Base-by-base conservation (phyloP, 257 asterid species). In the Primulina huaijiensis region DNA sequence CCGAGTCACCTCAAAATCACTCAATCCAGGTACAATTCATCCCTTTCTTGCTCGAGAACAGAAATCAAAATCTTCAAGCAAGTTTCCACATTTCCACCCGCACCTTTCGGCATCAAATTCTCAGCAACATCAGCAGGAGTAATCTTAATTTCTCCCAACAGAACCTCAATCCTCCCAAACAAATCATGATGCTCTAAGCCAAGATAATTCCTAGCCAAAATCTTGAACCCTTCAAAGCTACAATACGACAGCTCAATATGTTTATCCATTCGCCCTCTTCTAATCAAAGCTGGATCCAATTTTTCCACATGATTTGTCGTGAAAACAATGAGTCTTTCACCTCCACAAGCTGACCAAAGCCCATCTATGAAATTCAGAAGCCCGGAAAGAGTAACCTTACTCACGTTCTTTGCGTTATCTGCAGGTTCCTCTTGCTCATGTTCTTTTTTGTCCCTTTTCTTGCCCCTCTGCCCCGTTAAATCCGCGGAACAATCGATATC, bases 41-140 rank as follows among this genome's bases (percentile, higher is more conserved):
- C 34, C 43, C 57, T 38, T 52, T 65, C 66, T 38, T 17, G 60
- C 60, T 82, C 71, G 14, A 82, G 82, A 12, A 75, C 69, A 14
- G 21, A 60, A 34, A 82, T 57, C 72, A 80, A 62, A 43, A 50
- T 71, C 72, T 35, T 52, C 76, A 82, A 64, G 67, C 79, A 70
- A 34, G 65, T 46, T 25, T 77, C 72, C 2, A 64, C 81, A 64
- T 73, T 53, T 16, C 63, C 74, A 2, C 31, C 63, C 6, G 30
- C 66, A 63, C 29, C 52, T 59, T 65, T 82, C 0, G 84, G 79
- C 85, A 82, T 82, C 75, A 82, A 64, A 74, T 38, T 34, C 73
- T 82, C 82, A 4, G 87, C 82, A 53, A 82, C 84, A 75, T 83
- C 87, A 27, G 85, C 85, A 0, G 87, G 87, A 69, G 81, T 83